These are phyloP conservation scores for Russula earlei DNA, from an alignment of 768 basidiomycete species.

Conservation along the genomic window DNA sequence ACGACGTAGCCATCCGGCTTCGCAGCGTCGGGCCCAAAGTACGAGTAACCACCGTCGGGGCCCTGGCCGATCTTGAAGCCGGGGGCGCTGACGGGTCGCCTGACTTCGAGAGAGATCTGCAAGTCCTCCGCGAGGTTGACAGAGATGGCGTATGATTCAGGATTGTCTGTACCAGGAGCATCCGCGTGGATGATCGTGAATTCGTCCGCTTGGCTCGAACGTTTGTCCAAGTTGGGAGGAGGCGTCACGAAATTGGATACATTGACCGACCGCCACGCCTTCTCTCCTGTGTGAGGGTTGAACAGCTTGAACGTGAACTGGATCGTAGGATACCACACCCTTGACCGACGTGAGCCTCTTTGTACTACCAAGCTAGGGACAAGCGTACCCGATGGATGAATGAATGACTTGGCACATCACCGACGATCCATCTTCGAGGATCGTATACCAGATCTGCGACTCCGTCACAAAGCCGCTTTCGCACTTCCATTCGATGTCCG, in stretches of 20 bases:
- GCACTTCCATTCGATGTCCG: constrained; percentile 79
- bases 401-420: constrained; percentile 83
- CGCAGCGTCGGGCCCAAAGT: constrained; percentile 63
- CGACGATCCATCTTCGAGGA: constrained; percentile 68
- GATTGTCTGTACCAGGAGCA: constrained; percentile 43
- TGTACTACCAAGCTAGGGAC: constrained; percentile 9
- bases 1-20: constrained; percentile 79
- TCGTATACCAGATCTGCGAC: constrained; percentile 81
- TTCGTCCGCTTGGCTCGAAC: constrained; percentile 78
- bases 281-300: constrained; percentile 66
- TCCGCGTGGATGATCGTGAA: constrained; percentile 67
- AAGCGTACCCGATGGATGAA: constrained; percentile 75
- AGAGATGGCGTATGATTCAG: constrained; percentile 71
- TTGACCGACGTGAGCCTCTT: constrained; percentile 27
- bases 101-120: constrained; percentile 67
- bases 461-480: constrained; percentile 80
- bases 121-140: constrained; percentile 74
- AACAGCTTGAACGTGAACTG: constrained; percentile 89
- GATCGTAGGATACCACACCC: constrained; percentile 88
- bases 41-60: constrained; percentile 79
- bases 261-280: constrained; percentile 80
- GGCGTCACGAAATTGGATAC: constrained; percentile 71
- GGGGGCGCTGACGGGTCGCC: constrained; percentile 57
- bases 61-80: constrained; percentile 92
- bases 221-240: constrained; percentile 71